Conservation (phyloP, 306 rosid genomes). For the Vigna mungo region DNA sequence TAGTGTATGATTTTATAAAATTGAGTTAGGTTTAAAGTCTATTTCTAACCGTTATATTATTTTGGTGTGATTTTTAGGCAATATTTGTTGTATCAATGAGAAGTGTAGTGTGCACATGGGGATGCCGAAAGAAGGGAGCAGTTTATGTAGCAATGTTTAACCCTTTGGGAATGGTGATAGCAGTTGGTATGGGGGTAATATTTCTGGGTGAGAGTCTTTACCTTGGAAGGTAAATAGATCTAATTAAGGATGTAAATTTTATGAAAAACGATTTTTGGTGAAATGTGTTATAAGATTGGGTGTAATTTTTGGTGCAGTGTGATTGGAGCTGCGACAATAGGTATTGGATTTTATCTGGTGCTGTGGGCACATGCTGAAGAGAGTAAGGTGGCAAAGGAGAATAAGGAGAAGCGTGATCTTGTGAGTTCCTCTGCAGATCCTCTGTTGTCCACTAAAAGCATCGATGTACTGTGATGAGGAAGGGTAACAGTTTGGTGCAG, state of each 20-base stretch:
- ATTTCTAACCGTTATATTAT: too few species aligned
- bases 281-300: background rate
- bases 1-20: too few species aligned
- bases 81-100: constrained; percentile 41
- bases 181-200: constrained; percentile 54
- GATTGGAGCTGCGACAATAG: constrained; percentile 52
- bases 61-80: constrained; percentile 44
- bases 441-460: constrained; percentile 37
- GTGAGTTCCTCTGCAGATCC: constrained; percentile 42
- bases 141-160: constrained; percentile 54
- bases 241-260: background rate
- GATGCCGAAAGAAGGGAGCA: constrained; percentile 58
- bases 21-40: too few species aligned
- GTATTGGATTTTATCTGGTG: constrained; percentile 60
- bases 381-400: constrained; percentile 5
- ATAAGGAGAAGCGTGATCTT: background rate
- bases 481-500: too few species aligned
- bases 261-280: background rate
- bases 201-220: constrained; percentile 59
- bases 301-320: constrained; percentile 40
- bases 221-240: constrained; percentile 53
- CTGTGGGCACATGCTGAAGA: constrained; percentile 61
- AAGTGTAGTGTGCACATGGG: constrained; percentile 44
- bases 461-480: background rate
- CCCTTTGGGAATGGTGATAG: constrained; percentile 59